phyloP scores from a whole-genome alignment of 345 rosid genomes.

The Brassica napus region DNA sequence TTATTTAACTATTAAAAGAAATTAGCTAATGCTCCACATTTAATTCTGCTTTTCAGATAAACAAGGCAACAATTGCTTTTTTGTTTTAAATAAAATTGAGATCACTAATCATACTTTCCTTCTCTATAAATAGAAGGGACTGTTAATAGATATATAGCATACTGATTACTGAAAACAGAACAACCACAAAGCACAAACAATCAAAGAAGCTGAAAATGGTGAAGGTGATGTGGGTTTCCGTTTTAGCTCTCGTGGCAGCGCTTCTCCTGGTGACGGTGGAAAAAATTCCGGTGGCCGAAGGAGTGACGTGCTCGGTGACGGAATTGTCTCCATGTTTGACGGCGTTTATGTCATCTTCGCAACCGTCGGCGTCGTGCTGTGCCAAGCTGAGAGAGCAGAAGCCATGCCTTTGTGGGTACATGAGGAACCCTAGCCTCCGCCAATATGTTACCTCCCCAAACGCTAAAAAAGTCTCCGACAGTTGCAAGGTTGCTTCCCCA shows the following conservation, averaged over 20 bases:
- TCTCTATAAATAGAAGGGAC: neutral
- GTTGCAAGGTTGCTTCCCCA: conserved; percentile 51
- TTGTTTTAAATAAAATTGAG: neutral
- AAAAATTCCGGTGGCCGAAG: conserved; percentile 38
- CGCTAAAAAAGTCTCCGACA: conserved; percentile 39
- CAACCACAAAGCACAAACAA: neutral
- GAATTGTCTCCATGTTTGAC: conserved; percentile 54
- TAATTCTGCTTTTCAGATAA: neutral
- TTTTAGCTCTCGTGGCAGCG: neutral
- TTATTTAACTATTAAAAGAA: neutral
- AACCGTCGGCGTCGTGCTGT: conserved; percentile 57
- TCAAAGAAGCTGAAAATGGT: conserved; percentile 25
- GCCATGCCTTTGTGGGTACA: conserved; percentile 71
- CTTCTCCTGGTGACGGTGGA: conserved; percentile 20
- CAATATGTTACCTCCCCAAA: conserved; percentile 51
- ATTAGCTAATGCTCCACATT: neutral
- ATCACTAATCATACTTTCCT: neutral
- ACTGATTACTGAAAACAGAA: neutral
- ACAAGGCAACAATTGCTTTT: neutral
- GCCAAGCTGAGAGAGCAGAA: conserved; percentile 58
- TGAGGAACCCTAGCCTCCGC: conserved; percentile 48
- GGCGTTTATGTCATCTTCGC: conserved; percentile 43
- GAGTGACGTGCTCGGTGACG: conserved; percentile 49
- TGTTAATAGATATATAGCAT: neutral
- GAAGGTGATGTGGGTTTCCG: conserved; percentile 16